Conservation (phyloP, 1,284 basidiomycete species). For the Omphalotus olearius region DNA sequence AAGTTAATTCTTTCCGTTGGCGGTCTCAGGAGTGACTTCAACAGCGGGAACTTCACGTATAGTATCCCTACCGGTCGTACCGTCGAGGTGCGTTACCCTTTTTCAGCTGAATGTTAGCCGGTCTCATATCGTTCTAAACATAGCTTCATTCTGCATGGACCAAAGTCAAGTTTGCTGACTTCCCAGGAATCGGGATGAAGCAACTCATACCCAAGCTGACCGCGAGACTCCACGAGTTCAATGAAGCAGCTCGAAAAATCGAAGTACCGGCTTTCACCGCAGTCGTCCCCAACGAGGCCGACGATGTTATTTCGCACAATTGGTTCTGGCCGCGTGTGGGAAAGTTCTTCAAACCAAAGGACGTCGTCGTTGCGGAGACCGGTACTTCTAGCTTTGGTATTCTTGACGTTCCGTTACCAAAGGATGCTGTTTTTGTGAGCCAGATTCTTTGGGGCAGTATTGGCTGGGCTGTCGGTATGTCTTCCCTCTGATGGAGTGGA, state of each 20-base stretch:
- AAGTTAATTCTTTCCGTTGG: slow-evolving; percentile 87
- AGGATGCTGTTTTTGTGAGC: slow-evolving; percentile 58
- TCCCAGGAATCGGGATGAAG: slow-evolving; percentile 69
- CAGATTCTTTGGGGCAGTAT: slow-evolving; percentile 88
- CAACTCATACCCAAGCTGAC: slow-evolving; percentile 66
- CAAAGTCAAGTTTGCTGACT: slow-evolving; percentile 60
- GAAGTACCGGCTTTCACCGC: slow-evolving; percentile 45
- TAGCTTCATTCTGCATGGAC: slow-evolving; percentile 85
- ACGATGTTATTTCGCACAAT: slow-evolving; percentile 60
- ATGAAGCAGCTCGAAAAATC: slow-evolving; percentile 34
- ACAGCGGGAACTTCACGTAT: slow-evolving; percentile 83
- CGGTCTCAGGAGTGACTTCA: slow-evolving; percentile 83
- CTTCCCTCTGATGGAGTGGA: not conserved
- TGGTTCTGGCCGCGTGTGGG: slow-evolving; percentile 87
- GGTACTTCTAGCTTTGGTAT: slow-evolving; percentile 77
- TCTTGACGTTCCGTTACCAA: slow-evolving; percentile 73
- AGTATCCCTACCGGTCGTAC: slow-evolving; percentile 57
- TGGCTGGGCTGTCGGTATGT: slow-evolving; percentile 76
- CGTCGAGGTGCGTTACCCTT: slow-evolving; percentile 48
- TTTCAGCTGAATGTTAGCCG: slow-evolving; percentile 2
- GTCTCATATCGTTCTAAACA: slow-evolving; percentile 2
- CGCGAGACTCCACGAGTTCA: slow-evolving; percentile 42
- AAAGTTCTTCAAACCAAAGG: slow-evolving; percentile 72
- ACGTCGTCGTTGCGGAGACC: slow-evolving; percentile 85
- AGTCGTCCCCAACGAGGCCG: slow-evolving; percentile 45